Evolutionary conservation across 768 basidiomycete species (phyloP), one percentile per base, ranked within the genome.

Genomic region (Neoboletus subvelutipes): DNA sequence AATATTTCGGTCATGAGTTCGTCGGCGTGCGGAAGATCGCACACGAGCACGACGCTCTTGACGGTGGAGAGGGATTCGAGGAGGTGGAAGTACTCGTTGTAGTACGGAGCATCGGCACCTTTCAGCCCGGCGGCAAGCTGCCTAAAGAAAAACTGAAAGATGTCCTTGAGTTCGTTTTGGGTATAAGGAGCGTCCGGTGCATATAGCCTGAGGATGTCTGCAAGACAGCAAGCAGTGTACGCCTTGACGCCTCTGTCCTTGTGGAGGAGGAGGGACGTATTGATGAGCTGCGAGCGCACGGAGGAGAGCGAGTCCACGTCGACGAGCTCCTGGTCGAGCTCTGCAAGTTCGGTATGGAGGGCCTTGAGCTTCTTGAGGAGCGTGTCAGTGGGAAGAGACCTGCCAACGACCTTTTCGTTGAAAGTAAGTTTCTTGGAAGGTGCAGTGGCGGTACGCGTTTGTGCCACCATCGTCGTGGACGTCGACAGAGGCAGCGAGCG

Each of bases 101-200:
- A 96, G 67, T 94, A 96, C 0, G 92, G 83, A 0, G 87, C 80
- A 54, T 95, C 91, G 0, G 85, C 76, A 39, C 86, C 83, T 60
- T 87, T 88, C 66, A 94, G 84, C 1, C 87, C 87, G 1, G 78
- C 79, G 3, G 80, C 76, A 55, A 99, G 85, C 71, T 97, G 96
- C 36, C 85, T 79, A 69, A 94, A 86, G 81, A 98, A 92, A 80
- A 99, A 98, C 64, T 94, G 86, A 74, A 99, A 99, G 69, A 98
- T 95, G 72, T 97, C 94, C 77, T 91, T 81, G 36, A 98, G 84
- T 71, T 98, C 92, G 47, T 80, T 74, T 49, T 88, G 86, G 15
- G 88, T 95, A 70, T 96, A 98, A 13, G 97, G 97, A 24, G 97
- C 95, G 71, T 98, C 94, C 1, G 97, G 97, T 1, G 97, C 97